These are phyloP conservation scores for Suillus luteus DNA, from an alignment of 768 basidiomycete genomes.

Conservation along the genomic window DNA sequence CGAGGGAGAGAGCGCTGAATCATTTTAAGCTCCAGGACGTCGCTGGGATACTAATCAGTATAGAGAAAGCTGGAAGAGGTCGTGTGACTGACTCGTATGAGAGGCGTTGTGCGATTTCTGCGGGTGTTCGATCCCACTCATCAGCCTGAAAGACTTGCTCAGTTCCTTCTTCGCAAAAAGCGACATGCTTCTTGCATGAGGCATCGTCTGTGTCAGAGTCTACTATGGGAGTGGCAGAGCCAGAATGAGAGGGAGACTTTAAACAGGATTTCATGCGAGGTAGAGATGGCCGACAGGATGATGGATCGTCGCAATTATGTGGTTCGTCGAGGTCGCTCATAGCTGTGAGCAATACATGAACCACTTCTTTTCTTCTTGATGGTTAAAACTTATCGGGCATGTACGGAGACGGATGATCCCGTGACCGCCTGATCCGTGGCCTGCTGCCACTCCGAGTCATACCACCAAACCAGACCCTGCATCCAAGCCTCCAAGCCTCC, in stretches of 20 bases:
- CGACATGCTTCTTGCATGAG: conserved; percentile 52
- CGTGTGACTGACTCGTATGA: conserved; percentile 62
- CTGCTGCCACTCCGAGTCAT: no score
- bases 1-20: conserved; percentile 65
- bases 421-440: neutral
- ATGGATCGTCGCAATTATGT: conserved; percentile 14
- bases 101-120: conserved; percentile 60
- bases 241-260: conserved; percentile 21
- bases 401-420: conserved; percentile 3
- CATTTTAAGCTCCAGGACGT: conserved; percentile 68
- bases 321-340: neutral
- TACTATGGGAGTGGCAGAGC: conserved; percentile 6
- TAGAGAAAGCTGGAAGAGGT: neutral
- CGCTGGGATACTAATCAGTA: conserved; percentile 37
- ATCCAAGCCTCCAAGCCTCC: no score
- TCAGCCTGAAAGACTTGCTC: conserved; percentile 69
- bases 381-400: neutral
- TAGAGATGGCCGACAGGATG: conserved; percentile 14
- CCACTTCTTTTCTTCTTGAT: neutral
- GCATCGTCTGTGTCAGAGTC: conserved; percentile 5
- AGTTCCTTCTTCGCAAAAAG: conserved; percentile 54
- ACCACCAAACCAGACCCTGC: neutral
- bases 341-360: neutral
- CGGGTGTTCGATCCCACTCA: conserved; percentile 79
- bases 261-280: conserved; percentile 21